Evolutionary conservation across 2,329 filamentous ascomycete species (phyloP).

Genomic region (Chaetoscypha palmicola): DNA sequence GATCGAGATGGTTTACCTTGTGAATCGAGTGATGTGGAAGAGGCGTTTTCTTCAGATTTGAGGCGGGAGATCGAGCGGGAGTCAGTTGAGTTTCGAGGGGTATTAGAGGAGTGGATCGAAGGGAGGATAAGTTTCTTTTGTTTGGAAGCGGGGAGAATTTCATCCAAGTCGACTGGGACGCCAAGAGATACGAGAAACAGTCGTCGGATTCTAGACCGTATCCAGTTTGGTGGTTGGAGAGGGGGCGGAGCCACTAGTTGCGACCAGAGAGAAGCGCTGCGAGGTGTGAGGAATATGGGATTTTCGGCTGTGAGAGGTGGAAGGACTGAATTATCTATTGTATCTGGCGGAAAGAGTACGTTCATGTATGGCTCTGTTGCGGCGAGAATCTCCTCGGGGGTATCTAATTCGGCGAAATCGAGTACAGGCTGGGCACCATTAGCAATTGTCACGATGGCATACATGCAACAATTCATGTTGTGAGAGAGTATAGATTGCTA

Average conservation of each 20-base stretch:
- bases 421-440: slow-evolving; percentile 50
- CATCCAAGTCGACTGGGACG: slow-evolving; percentile 92
- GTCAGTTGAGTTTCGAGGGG: slow-evolving; percentile 48
- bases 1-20: slow-evolving; percentile 46
- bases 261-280: slow-evolving; percentile 88
- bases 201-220: slow-evolving; percentile 86
- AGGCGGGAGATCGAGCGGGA: slow-evolving; percentile 32
- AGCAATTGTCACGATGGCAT: slow-evolving; percentile 20
- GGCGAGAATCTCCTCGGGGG: slow-evolving; percentile 51
- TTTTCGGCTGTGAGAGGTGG: slow-evolving; percentile 39
- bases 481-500: slow-evolving; percentile 27
- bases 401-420: slow-evolving; percentile 55
- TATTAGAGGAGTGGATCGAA: slow-evolving; percentile 55
- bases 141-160: slow-evolving; percentile 93
- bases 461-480: slow-evolving; percentile 5
- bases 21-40: slow-evolving; percentile 52
- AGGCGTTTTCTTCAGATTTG: slow-evolving; percentile 41
- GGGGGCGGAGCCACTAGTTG: slow-evolving; percentile 93
- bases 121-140: slow-evolving; percentile 96
- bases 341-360: slow-evolving; percentile 55
- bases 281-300: slow-evolving; percentile 73
- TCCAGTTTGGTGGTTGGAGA: slow-evolving; percentile 94
- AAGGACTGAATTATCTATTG: slow-evolving; percentile 44
- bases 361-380: slow-evolving; percentile 61
- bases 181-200: slow-evolving; percentile 93